Evolutionary conservation across 371 early-diverging fungal species (phyloP), one percentile per base, ranked within the genome.

Genomic region (Mortierella sp.): DNA sequence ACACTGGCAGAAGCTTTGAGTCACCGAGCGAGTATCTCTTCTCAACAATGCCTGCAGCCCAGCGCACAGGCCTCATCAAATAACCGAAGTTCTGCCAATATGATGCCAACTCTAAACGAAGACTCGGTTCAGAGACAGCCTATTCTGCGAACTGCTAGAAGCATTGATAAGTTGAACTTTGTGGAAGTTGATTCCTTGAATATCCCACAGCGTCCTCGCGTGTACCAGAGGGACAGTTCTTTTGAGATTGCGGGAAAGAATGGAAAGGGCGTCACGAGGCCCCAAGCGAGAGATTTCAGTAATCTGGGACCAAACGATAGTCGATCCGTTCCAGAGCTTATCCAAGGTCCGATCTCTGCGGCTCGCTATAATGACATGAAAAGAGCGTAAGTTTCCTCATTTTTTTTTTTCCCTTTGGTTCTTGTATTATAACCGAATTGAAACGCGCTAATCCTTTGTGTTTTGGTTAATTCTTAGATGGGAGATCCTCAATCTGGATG

Each of bases 401-500:
- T 62, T 42, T 17, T 28, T 23, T 61, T 35, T 72, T 62, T 40
- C 45, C 28, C 28, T 22, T 15, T 53, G 4, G 17, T 12, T 53
- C 23, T n/a, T 57, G 0, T 22, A 43, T 10, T 45, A 23, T 31
- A 51, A 2, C 62, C 49, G 10, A 7, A 3, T 26, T 54, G 13
- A 61, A 6, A 34, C 47, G n/a, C n/a, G n/a, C 47, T 47, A n/a
- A 28, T 29, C 2, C 2, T 17, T 31, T 31, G 0, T 47, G 2
- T 0, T 7, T 9, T n/a, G 12, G 8, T 17, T 2, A 31, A 4
- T 12, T 61, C 7, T n/a, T 77, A 77, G 78, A 34, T 80, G 81
- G 81, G 81, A 80, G 59, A 68, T 80, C 26, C 59, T 80, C n/a
- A 80, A 71, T 62, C 13, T 75, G 72, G 81, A 80, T 32, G 68